Evolutionary conservation across 1,284 basidiomycete species (phyloP).

Genomic region (Naganishia liquefaciens): DNA sequence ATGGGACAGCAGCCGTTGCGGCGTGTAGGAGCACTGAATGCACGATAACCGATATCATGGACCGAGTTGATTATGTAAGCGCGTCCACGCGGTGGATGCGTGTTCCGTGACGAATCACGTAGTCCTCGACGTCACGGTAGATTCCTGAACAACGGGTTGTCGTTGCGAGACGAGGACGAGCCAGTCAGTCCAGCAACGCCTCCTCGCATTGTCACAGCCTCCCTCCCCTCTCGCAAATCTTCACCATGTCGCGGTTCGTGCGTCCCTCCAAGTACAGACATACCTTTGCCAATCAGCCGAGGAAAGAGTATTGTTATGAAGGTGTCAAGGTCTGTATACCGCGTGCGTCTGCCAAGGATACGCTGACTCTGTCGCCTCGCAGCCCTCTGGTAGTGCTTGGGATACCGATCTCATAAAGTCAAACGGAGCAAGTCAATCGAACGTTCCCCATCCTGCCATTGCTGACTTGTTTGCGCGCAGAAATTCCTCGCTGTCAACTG

Average conservation of each 20-base stretch:
- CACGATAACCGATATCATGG: background rate
- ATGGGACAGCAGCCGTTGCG: background rate
- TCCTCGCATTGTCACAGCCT: background rate
- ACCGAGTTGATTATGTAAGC: background rate
- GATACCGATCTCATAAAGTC: constrained; percentile 92
- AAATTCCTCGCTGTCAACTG: constrained; percentile 90
- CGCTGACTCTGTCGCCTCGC: background rate
- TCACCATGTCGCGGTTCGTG: constrained; percentile 61
- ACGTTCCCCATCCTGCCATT: background rate
- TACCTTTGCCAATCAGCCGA: constrained; percentile 81
- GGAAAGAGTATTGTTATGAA: constrained; percentile 81
- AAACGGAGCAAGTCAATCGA: constrained; percentile 64
- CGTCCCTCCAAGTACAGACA: constrained; percentile 69
- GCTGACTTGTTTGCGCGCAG: constrained; percentile 52
- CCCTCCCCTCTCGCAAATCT: background rate
- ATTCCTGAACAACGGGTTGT: background rate
- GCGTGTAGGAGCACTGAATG: constrained; percentile 13
- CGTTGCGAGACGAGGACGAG: background rate
- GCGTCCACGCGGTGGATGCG: background rate
- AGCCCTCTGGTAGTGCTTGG: constrained; percentile 81
- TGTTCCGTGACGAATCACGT: constrained; percentile 9
- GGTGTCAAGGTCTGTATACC: constrained; percentile 69
- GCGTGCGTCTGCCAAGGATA: background rate
- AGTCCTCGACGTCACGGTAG: background rate
- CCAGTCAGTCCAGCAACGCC: background rate